A percentile compares a stretch with the other conserved stretches of the same genome.
phyloP scores from a whole-genome alignment of 2,329 filamentous ascomycete genomes.

The Cercospora berteroae region DNA sequence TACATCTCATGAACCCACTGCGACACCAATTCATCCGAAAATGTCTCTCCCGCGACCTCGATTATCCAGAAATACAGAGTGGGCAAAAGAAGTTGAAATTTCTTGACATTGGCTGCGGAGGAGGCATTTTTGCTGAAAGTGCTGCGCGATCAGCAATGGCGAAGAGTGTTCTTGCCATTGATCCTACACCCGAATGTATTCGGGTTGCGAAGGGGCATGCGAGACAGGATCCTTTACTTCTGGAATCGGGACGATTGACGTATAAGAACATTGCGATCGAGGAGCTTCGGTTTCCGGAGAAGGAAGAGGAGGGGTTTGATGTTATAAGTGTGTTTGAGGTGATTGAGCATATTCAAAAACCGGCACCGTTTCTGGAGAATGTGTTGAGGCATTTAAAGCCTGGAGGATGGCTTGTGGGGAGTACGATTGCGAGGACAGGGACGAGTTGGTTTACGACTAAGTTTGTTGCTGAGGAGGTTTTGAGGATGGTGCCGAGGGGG shows the following conservation, averaged over 20 bases:
- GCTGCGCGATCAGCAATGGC: conserved; percentile 68
- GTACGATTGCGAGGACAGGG: conserved; percentile 88
- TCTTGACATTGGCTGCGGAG: conserved; percentile 92
- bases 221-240: conserved; percentile 67
- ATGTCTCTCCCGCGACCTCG: conserved; percentile 58
- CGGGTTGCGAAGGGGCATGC: conserved; percentile 74
- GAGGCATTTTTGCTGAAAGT: conserved; percentile 91
- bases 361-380: conserved; percentile 68
- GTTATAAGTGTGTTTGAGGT: conserved; percentile 90
- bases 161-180: conserved; percentile 68
- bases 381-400: conserved; percentile 77
- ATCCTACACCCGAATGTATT: conserved; percentile 72
- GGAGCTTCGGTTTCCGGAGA: conserved; percentile 46
- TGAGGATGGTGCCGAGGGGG: conserved; percentile 83
- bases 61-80: conserved; percentile 9
- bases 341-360: conserved; percentile 82
- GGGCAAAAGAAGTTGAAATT: conserved; percentile 57
- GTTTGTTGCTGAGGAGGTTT: conserved; percentile 80
- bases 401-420: conserved; percentile 88
- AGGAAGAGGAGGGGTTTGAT: conserved; percentile 59
- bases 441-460: conserved; percentile 91
- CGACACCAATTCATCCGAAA: conserved; percentile 85
- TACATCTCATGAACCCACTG: conserved; percentile 97
- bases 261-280: conserved; percentile 81
- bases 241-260: conserved; percentile 52